phyloP scores from a whole-genome alignment of 331 rosid genomes.

The Erythrophleum ivorense region DNA sequence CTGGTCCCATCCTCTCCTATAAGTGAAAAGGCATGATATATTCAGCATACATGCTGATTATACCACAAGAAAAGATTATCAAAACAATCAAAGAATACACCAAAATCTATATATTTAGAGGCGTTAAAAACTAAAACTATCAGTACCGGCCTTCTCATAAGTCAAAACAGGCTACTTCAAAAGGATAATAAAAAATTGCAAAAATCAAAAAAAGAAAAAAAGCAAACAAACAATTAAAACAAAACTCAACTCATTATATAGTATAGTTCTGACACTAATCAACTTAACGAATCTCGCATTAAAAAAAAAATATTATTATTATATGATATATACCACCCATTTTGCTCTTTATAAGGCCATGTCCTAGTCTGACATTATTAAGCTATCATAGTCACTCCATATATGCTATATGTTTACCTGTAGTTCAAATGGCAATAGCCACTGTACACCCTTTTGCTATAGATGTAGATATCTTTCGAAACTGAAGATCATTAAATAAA shows the following conservation, averaged over 20 bases:
- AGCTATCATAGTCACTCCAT: slow-evolving; percentile 5
- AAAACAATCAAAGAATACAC: slow-evolving; percentile 25
- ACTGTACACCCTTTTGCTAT: slow-evolving; percentile 1
- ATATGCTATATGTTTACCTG: background rate
- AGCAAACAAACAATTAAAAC: background rate
- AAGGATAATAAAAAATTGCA: background rate
- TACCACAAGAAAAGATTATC: slow-evolving; percentile 14
- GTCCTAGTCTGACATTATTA: slow-evolving; percentile 29
- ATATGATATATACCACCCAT: background rate
- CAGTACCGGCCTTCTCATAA: background rate
- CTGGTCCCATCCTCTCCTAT: background rate
- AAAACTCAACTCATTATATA: background rate
- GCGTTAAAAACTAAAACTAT: slow-evolving; percentile 1
- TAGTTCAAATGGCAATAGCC: slow-evolving; percentile 9
- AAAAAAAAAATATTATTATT: background rate
- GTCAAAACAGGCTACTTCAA: slow-evolving; percentile 32
- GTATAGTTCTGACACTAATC: slow-evolving; percentile 18
- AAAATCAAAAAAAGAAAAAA: background rate
- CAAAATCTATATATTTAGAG: slow-evolving; percentile 5
- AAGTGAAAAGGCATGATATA: slow-evolving; percentile 8
- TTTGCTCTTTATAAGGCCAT: slow-evolving; percentile 16
- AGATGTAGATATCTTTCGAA: background rate
- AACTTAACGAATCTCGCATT: slow-evolving; percentile 8
- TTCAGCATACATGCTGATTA: slow-evolving; percentile 31
- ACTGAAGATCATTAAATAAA: slow-evolving; percentile 33